These are phyloP conservation scores for Salix arbutifolia DNA, from an alignment of 345 rosid species.

Conservation along the genomic window DNA sequence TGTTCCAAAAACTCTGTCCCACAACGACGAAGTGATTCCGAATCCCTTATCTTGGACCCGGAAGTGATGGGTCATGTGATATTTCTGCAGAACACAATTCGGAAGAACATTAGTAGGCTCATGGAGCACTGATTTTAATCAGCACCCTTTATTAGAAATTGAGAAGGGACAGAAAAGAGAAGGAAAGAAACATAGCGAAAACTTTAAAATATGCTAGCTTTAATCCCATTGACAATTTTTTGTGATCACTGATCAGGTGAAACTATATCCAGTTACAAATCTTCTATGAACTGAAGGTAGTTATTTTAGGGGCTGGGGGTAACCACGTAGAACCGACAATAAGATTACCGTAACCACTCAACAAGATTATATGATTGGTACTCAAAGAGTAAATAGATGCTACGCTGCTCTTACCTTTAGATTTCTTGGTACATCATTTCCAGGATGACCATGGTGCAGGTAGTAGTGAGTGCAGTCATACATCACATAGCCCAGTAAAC, in stretches of 20 bases:
- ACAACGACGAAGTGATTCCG: constrained; percentile 83
- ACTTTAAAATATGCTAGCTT: neutral
- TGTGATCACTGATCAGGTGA: neutral
- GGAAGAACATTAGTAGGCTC: neutral
- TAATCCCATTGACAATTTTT: neutral
- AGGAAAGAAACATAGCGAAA: neutral
- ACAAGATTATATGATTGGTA: neutral
- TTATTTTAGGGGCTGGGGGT: neutral
- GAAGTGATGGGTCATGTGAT: constrained; percentile 94
- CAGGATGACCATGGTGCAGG: constrained; percentile 91
- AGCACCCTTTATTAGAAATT: no score
- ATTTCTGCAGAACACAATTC: constrained; percentile 50
- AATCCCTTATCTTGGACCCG: constrained; percentile 79
- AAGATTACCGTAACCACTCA: neutral
- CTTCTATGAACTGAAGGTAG: neutral
- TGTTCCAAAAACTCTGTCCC: constrained; percentile 89
- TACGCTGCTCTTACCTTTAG: constrained; percentile 56
- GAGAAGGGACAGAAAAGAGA: no score
- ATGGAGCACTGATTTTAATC: no score
- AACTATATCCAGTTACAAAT: neutral
- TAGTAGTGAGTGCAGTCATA: constrained; percentile 92
- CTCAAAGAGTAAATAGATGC: neutral
- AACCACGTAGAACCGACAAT: neutral
- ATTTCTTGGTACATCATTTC: constrained; percentile 43
- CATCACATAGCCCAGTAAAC: constrained; percentile 80